Evolutionary conservation across 2,329 filamentous ascomycete genomes (phyloP), one percentile per base, ranked within the genome.

Genomic region (Onygenales sp.): DNA sequence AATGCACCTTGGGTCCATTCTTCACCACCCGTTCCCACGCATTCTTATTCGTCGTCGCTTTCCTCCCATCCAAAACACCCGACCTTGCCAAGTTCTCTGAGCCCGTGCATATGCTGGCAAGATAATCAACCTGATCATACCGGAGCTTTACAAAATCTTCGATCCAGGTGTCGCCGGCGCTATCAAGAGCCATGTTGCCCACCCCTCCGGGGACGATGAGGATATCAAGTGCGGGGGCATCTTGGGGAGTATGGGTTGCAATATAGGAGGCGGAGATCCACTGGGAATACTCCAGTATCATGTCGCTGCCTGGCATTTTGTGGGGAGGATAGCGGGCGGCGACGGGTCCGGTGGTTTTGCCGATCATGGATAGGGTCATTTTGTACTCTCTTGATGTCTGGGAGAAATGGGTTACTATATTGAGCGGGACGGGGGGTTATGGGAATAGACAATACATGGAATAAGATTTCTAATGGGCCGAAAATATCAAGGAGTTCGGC

Each of bases 401-500:
- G 9, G 3, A 7, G 0, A 10, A 6, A 3, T 39, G 36, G 36
- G 36, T 9, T 39, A 39, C 9, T 39, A 1, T 9, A 39, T 39
- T 1, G 21, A 27, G 21, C 21, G 21, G 21, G 1, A 27, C 21
- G 21, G 21, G 21, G 21, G 21, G 21, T 27, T 39, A 39, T 39
- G 13, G 36, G 6, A 39, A 39, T 39, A 10, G 36, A 4, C 6
- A 9, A 39, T 39, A 39, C 36, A n/a, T 9, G 13, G 36, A 10
- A 39, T 42, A 79, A 63, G 42, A 69, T 62, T 53, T 77, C 73
- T 4, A 77, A 61, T n/a, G 74, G 73, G 0, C 74, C 74, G 59
- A 75, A 74, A 51, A 74, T 67, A 57, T 77, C 75, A 11, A 76
- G 63, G 36, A 70, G 62, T 55, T 77, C 14, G n/a, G n/a, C 17